Evolutionary conservation across 2,329 filamentous ascomycete genomes (phyloP).

Genomic region (Paraphoma chrysanthemicola): DNA sequence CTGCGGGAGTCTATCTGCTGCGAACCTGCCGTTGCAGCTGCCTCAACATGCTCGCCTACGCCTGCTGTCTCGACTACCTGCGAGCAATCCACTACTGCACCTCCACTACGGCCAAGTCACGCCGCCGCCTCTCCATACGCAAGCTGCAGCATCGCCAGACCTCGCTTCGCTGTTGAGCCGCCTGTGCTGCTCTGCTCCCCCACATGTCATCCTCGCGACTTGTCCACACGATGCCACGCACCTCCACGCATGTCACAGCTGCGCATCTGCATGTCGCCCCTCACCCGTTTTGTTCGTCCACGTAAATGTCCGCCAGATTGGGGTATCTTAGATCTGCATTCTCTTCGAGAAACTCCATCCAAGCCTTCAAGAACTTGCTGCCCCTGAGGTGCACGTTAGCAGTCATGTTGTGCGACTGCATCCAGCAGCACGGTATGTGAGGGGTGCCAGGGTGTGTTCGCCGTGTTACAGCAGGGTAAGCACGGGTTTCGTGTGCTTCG

Average conservation of each 20-base stretch:
- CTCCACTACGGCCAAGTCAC: slow-evolving; percentile 16
- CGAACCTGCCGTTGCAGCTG: slow-evolving; percentile 4
- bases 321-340: slow-evolving; percentile 90
- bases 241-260: slow-evolving; percentile 9
- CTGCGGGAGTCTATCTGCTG: not conserved
- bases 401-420: slow-evolving; percentile 11
- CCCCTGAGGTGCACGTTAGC: slow-evolving; percentile 63
- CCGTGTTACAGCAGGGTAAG: slow-evolving; percentile 15
- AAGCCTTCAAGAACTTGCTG: slow-evolving; percentile 81
- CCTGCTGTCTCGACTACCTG: slow-evolving; percentile 5
- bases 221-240: slow-evolving; percentile 5
- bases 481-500: slow-evolving; percentile 21
- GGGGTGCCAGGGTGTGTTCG: slow-evolving; percentile 9
- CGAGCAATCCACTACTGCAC: slow-evolving; percentile 7
- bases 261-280: slow-evolving; percentile 9
- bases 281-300: slow-evolving; percentile 34
- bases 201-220: slow-evolving; percentile 7
- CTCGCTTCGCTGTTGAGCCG: slow-evolving; percentile 9
- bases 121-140: slow-evolving; percentile 12
- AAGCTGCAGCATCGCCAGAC: slow-evolving; percentile 11
- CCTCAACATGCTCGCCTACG: not conserved
- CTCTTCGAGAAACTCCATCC: slow-evolving; percentile 92
- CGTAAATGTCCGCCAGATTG: slow-evolving; percentile 62
- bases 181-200: slow-evolving; percentile 7
- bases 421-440: slow-evolving; percentile 3